phyloP scores from a whole-genome alignment of 164 flowering plant genomes.

The Tinospora cordifolia region DNA sequence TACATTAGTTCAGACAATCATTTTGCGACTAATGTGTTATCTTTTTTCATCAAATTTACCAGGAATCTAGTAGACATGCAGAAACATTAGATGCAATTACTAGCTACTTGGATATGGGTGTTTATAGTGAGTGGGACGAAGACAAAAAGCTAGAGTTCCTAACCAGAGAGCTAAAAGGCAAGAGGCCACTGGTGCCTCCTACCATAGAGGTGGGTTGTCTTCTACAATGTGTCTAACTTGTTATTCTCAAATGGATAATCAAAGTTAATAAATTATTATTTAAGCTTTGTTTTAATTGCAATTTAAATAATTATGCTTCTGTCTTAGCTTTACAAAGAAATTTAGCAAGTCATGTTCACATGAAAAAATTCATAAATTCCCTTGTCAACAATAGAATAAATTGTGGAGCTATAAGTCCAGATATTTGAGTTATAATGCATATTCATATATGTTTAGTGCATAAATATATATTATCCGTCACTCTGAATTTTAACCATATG shows the following conservation, averaged over 20 bases:
- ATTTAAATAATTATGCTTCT: no score
- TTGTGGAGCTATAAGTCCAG: no score
- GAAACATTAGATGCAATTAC: slow-evolving; percentile 91
- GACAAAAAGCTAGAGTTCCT: slow-evolving; percentile 73
- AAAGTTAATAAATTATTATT: no score
- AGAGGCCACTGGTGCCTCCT: slow-evolving; percentile 84
- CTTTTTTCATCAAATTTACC: slow-evolving; percentile 40
- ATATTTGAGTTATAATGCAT: no score
- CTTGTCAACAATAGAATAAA: no score
- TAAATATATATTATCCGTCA: not conserved
- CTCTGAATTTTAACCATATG: no score
- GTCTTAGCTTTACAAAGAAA: no score
- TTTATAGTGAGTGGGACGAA: slow-evolving; percentile 93
- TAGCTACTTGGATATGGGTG: slow-evolving; percentile 77
- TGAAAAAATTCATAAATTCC: no score
- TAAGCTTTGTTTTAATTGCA: no score
- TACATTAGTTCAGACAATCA: not conserved
- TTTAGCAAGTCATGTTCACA: no score
- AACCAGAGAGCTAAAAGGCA: slow-evolving; percentile 76
- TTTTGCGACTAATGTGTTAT: slow-evolving; percentile 1
- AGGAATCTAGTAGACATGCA: slow-evolving; percentile 93
- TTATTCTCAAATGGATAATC: not conserved
- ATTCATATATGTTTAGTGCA: no score
- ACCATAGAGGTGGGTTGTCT: slow-evolving; percentile 52
- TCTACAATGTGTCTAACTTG: not conserved